phyloP scores from a whole-genome alignment of 495 filamentous ascomycete genomes.

The Bathelium albidoporum region DNA sequence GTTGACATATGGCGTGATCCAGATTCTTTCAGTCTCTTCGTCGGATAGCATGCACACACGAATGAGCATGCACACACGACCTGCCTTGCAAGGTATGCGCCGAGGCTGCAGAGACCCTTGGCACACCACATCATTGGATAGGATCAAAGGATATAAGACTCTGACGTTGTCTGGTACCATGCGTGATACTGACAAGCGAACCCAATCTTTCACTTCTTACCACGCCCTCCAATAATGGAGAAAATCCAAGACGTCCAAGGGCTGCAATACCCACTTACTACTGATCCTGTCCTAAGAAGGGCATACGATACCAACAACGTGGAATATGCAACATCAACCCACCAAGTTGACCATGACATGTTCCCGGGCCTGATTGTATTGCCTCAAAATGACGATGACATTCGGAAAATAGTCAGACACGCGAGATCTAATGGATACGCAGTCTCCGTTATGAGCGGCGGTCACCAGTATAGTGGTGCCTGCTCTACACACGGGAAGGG shows the following conservation, averaged over 20 bases:
- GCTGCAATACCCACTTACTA: slow-evolving; percentile 17
- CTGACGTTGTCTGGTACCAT: background rate
- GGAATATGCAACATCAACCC: slow-evolving; percentile 33
- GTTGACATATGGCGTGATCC: background rate
- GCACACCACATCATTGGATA: background rate
- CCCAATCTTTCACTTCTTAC: background rate
- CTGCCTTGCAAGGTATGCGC: background rate
- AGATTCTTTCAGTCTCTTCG: background rate
- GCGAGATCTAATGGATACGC: slow-evolving; percentile 29
- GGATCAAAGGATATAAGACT: background rate
- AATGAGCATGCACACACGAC: no score
- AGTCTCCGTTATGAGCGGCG: slow-evolving; percentile 32
- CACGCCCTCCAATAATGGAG: background rate
- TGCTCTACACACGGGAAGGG: slow-evolving; percentile 30
- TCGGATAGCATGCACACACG: background rate
- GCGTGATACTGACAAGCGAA: background rate
- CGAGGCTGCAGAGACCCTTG: background rate
- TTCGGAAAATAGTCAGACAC: slow-evolving; percentile 26
- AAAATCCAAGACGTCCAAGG: slow-evolving; percentile 23
- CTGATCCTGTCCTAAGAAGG: slow-evolving; percentile 9
- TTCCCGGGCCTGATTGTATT: slow-evolving; percentile 29
- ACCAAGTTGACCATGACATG: slow-evolving; percentile 27
- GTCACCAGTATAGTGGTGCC: slow-evolving; percentile 35
- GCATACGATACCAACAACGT: slow-evolving; percentile 27
- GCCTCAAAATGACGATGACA: slow-evolving; percentile 32